A percentile compares a stretch with the other conserved stretches of the same genome.
phyloP scores from a whole-genome alignment of 1,139 yeast genomes.

The Kodamaea derodonti region DNA sequence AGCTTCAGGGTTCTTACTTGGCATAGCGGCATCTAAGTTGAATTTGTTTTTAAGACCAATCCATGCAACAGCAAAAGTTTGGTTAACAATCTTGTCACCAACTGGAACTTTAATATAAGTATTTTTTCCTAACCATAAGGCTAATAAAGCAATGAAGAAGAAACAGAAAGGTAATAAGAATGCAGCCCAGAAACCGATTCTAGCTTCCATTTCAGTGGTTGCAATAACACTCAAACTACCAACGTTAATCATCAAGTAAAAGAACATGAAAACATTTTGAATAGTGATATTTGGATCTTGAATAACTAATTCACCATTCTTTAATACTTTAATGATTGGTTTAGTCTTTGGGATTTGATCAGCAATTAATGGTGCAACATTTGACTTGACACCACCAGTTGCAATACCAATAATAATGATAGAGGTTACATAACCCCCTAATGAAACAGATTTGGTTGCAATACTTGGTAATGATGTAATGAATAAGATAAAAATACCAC shows the following conservation, averaged over 20 bases:
- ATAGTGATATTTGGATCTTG: conserved; percentile 26
- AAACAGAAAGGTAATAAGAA: conserved; percentile 59
- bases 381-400: conserved; percentile 80
- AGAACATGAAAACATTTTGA: conserved; percentile 26
- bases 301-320: conserved; percentile 22
- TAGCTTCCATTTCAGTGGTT: conserved; percentile 22
- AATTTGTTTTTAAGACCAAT: conserved; percentile 48
- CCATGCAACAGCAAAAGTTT: conserved; percentile 48
- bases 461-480: conserved; percentile 69
- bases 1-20: conserved; percentile 41
- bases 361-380: conserved; percentile 74
- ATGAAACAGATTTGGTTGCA: conserved; percentile 41
- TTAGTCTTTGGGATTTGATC: conserved; percentile 52
- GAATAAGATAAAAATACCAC: conserved; percentile 63
- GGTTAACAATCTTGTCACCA: conserved; percentile 57
- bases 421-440: conserved; percentile 55
- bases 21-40: conserved; percentile 52
- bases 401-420: conserved; percentile 72
- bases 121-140: conserved; percentile 54
- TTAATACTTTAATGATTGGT: conserved; percentile 22
- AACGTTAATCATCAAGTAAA: conserved; percentile 25
- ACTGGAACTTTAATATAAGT: conserved; percentile 60
- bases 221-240: conserved; percentile 24
- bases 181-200: conserved; percentile 28
- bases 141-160: conserved; percentile 56